Conservation (phyloP, 169 alveolate genomes). For the Sarcocystis neurona region DNA sequence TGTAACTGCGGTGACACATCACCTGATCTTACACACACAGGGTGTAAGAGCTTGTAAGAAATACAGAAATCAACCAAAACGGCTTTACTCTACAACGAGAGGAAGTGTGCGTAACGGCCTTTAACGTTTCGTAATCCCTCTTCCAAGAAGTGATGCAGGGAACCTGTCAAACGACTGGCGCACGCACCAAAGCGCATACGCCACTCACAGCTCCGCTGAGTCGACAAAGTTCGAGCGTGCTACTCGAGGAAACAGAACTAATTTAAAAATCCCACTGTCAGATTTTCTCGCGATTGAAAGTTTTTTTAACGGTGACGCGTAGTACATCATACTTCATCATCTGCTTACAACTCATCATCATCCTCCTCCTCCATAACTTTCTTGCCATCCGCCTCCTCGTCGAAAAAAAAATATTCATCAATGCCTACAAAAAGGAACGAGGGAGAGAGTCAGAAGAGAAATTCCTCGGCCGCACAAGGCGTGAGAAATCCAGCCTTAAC, state of each 20-base stretch:
- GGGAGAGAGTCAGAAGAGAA: too few species aligned
- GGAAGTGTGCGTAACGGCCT: too few species aligned
- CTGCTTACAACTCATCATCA: neutral
- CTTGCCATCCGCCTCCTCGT: constrained; percentile 27
- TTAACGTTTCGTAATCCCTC: too few species aligned
- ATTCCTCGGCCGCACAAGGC: too few species aligned
- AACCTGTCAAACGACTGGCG: too few species aligned
- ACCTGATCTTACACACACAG: too few species aligned
- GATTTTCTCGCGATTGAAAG: neutral
- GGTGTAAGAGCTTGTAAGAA: too few species aligned
- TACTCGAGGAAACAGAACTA: too few species aligned
- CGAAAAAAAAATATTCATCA: constrained; percentile 13
- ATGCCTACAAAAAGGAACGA: neutral
- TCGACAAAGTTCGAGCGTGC: too few species aligned
- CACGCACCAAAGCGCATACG: neutral
- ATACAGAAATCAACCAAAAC: neutral
- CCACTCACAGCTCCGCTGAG: neutral
- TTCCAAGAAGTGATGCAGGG: too few species aligned
- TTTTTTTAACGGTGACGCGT: neutral
- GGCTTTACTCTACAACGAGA: neutral
- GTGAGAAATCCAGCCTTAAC: too few species aligned
- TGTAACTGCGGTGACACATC: too few species aligned
- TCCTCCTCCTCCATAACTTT: neutral
- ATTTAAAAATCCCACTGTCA: neutral
- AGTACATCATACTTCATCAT: neutral